Percentiles rank a stretch among this genome's conserved stretches.
Evolutionary conservation across 176 grass and related monocot genomes (phyloP).

Genomic region (Raddia distichophylla): DNA sequence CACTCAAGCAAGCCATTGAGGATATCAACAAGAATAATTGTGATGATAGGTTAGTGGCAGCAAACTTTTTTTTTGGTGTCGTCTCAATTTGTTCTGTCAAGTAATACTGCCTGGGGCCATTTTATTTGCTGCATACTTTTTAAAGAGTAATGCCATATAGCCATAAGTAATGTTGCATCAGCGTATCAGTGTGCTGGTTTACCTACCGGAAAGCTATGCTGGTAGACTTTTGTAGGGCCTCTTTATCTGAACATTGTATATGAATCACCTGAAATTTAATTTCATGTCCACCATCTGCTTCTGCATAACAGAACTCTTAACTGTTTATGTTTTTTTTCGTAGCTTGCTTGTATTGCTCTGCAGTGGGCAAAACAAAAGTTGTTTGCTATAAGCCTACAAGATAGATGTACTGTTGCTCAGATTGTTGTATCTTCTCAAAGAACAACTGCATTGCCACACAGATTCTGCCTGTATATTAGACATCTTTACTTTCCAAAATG

Average conservation of each 20-base stretch:
- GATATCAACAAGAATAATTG: conserved; percentile 2
- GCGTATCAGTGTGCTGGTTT: background rate
- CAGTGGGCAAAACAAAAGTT: background rate
- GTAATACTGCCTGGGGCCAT: no score
- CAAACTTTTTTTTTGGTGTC: background rate
- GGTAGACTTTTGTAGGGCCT: background rate
- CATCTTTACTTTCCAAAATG: background rate
- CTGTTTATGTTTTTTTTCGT: background rate
- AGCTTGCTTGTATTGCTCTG: background rate
- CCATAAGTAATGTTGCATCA: background rate
- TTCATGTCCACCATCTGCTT: background rate
- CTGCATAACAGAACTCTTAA: background rate
- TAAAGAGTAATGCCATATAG: no score
- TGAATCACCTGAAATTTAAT: background rate
- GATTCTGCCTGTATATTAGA: background rate
- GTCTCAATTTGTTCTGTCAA: background rate
- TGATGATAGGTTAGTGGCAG: conserved; percentile 23
- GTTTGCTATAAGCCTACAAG: no score
- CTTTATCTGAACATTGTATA: background rate
- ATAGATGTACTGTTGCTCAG: background rate
- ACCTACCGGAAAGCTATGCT: background rate
- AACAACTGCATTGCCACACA: background rate
- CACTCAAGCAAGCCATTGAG: conserved; percentile 40
- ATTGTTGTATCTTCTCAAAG: background rate
- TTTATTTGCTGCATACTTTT: background rate